phyloP scores from a whole-genome alignment of 257 asterid species.

The Linaria vulgaris region DNA sequence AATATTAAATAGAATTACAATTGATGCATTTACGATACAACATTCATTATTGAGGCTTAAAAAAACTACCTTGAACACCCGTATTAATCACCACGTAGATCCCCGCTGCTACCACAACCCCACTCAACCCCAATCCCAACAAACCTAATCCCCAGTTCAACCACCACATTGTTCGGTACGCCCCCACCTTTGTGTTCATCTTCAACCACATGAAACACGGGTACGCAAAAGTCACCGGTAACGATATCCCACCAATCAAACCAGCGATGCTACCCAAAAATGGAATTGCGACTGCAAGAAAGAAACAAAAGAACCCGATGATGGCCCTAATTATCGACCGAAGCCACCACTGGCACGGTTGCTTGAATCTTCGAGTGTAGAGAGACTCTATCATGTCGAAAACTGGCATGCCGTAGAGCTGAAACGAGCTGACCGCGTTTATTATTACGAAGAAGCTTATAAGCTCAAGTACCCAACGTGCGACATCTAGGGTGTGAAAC shows the following conservation, averaged over 20 bases:
- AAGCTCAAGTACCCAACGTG: slow-evolving; percentile 41
- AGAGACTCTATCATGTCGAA: slow-evolving; percentile 72
- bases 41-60: slow-evolving; percentile 29
- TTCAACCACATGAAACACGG: slow-evolving; percentile 97
- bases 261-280: slow-evolving; percentile 81
- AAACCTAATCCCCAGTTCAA: slow-evolving; percentile 76
- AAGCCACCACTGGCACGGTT: slow-evolving; percentile 87
- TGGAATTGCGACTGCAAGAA: slow-evolving; percentile 79
- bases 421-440: slow-evolving; percentile 78
- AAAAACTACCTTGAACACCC: slow-evolving; percentile 42
- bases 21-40: too few species aligned
- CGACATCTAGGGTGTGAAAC: slow-evolving; percentile 60
- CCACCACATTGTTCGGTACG: slow-evolving; percentile 56
- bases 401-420: slow-evolving; percentile 83
- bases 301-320: slow-evolving; percentile 61
- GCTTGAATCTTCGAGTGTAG: slow-evolving; percentile 53
- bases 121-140: slow-evolving; percentile 63
- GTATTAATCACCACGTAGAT: slow-evolving; percentile 42
- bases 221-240: slow-evolving; percentile 78
- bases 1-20: too few species aligned
- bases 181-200: slow-evolving; percentile 65
- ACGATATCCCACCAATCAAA: slow-evolving; percentile 66
- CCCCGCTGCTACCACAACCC: slow-evolving; percentile 58
- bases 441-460: slow-evolving; percentile 59
- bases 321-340: slow-evolving; percentile 48